A percentile compares a stretch with the other conserved stretches of the same genome.
Evolutionary conservation across 352 stramenopile genomes (phyloP).

Genomic region (Globisporangium cystogenes): DNA sequence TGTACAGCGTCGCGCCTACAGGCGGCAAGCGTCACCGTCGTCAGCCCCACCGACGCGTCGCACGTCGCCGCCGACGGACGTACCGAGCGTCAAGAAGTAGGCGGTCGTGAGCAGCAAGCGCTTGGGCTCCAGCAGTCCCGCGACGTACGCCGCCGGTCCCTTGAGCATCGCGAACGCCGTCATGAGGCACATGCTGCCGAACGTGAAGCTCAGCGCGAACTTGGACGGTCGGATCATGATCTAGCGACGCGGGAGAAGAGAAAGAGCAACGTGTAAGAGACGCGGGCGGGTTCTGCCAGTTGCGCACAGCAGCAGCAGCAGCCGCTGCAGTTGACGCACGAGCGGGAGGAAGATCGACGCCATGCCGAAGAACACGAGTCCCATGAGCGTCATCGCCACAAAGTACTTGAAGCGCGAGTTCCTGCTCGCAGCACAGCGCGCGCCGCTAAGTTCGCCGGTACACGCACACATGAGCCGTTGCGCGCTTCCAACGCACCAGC

Average conservation of each 20-base stretch:
- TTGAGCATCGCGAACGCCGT: conserved; percentile 75
- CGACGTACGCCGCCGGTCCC: conserved; percentile 46
- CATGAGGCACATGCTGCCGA: conserved; percentile 76
- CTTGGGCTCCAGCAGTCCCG: conserved; percentile 55
- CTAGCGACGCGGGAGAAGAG: no score
- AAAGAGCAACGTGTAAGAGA: no score
- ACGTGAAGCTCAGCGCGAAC: conserved; percentile 77
- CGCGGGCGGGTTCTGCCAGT: background rate
- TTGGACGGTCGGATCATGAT: conserved; percentile 80
- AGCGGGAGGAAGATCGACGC: conserved; percentile 72
- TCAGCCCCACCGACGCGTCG: no score
- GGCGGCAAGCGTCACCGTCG: no score
- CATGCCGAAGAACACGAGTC: conserved; percentile 80
- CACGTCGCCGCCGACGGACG: no score
- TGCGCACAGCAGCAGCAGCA: background rate
- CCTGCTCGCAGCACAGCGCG: conserved; percentile 16
- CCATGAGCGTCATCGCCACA: conserved; percentile 62
- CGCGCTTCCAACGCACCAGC: no score
- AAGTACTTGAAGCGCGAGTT: conserved; percentile 81
- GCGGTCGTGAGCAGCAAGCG: conserved; percentile 55
- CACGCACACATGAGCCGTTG: no score
- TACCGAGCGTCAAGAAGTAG: conserved; percentile 71
- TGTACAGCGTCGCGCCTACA: conserved; percentile 66
- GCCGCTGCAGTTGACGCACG: conserved; percentile 11
- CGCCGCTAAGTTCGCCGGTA: no score